A percentile compares a stretch with the other conserved stretches of the same genome.
Evolutionary conservation across 2,329 filamentous ascomycete genomes (phyloP).

Genomic region (Pseudopithomyces maydicus): DNA sequence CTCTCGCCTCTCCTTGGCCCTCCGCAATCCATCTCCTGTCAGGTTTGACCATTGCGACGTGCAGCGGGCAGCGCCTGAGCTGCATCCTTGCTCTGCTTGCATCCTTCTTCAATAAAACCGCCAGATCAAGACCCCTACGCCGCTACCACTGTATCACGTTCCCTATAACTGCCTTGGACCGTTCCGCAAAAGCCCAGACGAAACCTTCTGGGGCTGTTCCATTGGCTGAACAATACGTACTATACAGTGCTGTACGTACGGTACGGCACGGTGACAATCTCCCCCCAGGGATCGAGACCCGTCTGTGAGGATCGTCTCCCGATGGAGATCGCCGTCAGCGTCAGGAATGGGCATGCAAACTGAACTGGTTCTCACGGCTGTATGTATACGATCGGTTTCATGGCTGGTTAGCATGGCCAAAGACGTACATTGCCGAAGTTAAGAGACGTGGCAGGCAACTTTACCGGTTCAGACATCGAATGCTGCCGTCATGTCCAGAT

Average conservation of each 20-base stretch:
- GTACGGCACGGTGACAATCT: neutral
- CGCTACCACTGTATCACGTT: neutral
- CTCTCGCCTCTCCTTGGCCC: neutral
- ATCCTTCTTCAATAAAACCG: neutral
- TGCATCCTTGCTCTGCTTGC: neutral
- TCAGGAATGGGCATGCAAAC: neutral
- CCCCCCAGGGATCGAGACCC: slow-evolving; percentile 5
- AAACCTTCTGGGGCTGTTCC: neutral
- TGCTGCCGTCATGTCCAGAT: neutral
- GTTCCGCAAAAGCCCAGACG: neutral
- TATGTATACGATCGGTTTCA: neutral
- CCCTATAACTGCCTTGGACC: neutral
- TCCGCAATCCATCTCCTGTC: neutral
- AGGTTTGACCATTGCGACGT: neutral
- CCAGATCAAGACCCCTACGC: neutral
- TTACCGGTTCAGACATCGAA: neutral
- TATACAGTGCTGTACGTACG: no score
- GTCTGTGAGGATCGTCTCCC: slow-evolving; percentile 5
- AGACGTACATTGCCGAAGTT: neutral
- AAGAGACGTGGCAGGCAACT: neutral
- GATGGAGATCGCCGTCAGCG: slow-evolving; percentile 1
- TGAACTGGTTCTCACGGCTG: neutral
- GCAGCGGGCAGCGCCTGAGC: neutral
- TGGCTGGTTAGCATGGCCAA: neutral
- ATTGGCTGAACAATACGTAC: neutral